Evolutionary conservation across 2,329 filamentous ascomycete species (phyloP).

Genomic region (Nannizzia gypsea): DNA sequence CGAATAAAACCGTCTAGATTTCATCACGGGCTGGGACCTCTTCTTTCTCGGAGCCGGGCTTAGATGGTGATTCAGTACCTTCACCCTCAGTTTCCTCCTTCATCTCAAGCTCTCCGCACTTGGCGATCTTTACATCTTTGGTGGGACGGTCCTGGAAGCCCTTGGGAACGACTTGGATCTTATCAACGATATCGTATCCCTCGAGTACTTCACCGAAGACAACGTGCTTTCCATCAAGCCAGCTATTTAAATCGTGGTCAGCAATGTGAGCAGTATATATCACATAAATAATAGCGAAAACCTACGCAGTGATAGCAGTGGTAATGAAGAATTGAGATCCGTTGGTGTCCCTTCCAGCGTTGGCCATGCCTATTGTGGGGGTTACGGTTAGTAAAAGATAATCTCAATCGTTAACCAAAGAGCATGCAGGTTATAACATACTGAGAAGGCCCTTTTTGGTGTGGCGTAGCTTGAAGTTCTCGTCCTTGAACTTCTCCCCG

Average conservation of each 20-base stretch:
- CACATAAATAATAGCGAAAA: background rate
- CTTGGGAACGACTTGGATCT: slow-evolving; percentile 53
- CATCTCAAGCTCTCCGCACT: slow-evolving; percentile 53
- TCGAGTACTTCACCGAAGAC: slow-evolving; percentile 60
- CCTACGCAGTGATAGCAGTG: slow-evolving; percentile 44
- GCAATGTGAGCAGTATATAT: background rate
- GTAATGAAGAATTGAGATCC: slow-evolving; percentile 59
- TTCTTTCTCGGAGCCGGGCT: slow-evolving; percentile 14
- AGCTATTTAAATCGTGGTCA: slow-evolving; percentile 25
- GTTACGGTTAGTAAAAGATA: background rate
- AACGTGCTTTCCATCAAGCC: slow-evolving; percentile 54
- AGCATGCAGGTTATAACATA: slow-evolving; percentile 29
- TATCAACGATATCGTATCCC: slow-evolving; percentile 54
- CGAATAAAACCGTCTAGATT: background rate
- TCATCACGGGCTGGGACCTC: background rate
- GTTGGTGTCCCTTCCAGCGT: slow-evolving; percentile 53
- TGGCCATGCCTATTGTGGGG: slow-evolving; percentile 46
- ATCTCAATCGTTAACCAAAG: background rate
- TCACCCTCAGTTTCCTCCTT: slow-evolving; percentile 50
- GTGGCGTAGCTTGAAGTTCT: slow-evolving; percentile 63
- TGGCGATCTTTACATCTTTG: slow-evolving; percentile 51
- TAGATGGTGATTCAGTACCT: slow-evolving; percentile 43
- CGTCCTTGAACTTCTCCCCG: slow-evolving; percentile 53
- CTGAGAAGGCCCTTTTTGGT: slow-evolving; percentile 52
- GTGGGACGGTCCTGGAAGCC: slow-evolving; percentile 45